These are phyloP conservation scores for Saturnispora sekii DNA, from an alignment of 805 yeast species.

Conservation along the genomic window DNA sequence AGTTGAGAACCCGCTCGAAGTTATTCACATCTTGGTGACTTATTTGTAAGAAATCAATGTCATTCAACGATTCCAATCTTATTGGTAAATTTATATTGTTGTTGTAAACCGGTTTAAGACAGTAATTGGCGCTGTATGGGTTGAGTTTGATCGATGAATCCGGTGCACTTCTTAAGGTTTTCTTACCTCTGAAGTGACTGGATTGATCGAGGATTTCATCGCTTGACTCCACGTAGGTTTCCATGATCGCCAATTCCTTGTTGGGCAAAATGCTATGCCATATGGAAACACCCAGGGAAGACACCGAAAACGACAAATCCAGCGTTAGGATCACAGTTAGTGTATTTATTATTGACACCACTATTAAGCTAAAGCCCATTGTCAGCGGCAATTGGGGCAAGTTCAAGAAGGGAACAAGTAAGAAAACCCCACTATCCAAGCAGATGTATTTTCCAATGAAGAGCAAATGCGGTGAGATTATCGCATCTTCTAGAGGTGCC, in stretches of 20 bases:
- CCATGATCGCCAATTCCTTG: slow-evolving; percentile 26
- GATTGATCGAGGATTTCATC: slow-evolving; percentile 33
- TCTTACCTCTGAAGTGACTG: slow-evolving; percentile 73
- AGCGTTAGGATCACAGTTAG: slow-evolving; percentile 47
- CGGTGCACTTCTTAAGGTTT: slow-evolving; percentile 80
- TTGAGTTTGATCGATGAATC: slow-evolving; percentile 82
- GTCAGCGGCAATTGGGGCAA: slow-evolving; percentile 66
- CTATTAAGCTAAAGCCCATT: slow-evolving; percentile 42
- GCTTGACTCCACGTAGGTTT: slow-evolving; percentile 27
- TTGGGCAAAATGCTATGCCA: slow-evolving; percentile 18
- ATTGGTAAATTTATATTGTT: slow-evolving; percentile 50
- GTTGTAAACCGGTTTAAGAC: slow-evolving; percentile 37
- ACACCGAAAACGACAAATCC: slow-evolving; percentile 40
- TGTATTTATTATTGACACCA: slow-evolving; percentile 37
- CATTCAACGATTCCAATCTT: slow-evolving; percentile 69
- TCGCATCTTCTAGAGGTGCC: slow-evolving; percentile 12
- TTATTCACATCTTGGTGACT: slow-evolving; percentile 49
- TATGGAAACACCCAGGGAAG: slow-evolving; percentile 16
- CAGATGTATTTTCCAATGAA: slow-evolving; percentile 64
- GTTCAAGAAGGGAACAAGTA: slow-evolving; percentile 62
- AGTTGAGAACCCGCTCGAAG: slow-evolving; percentile 38
- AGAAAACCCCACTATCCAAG: slow-evolving; percentile 62
- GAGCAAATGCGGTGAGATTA: slow-evolving; percentile 33
- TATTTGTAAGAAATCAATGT: slow-evolving; percentile 58
- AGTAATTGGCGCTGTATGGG: slow-evolving; percentile 58